Evolutionary conservation across 2,329 filamentous ascomycete genomes (phyloP).

Genomic region (Arthrocladium fulminans): DNA sequence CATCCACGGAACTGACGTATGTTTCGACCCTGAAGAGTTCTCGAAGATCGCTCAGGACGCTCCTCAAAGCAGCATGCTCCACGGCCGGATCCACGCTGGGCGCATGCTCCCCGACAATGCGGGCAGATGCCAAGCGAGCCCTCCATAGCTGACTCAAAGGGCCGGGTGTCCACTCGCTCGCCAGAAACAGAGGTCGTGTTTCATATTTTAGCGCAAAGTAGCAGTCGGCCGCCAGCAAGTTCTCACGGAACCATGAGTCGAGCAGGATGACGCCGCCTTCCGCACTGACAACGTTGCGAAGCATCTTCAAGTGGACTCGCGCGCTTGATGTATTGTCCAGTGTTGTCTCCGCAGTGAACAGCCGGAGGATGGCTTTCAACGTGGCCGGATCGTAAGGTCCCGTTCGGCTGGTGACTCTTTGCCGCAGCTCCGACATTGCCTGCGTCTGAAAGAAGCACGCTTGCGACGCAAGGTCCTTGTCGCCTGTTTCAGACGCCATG

Average conservation of each 20-base stretch:
- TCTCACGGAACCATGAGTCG: conserved; percentile 21
- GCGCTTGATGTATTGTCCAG: conserved; percentile 21
- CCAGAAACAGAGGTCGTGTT: conserved; percentile 19
- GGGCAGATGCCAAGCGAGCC: conserved; percentile 17
- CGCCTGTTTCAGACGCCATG: conserved; percentile 13
- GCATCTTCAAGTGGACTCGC: conserved; percentile 22
- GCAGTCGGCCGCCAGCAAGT: conserved; percentile 19
- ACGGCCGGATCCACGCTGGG: conserved; percentile 16
- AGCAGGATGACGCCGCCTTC: conserved; percentile 19
- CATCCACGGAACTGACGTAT: conserved; percentile 15
- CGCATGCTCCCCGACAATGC: conserved; percentile 19
- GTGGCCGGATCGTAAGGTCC: conserved; percentile 15
- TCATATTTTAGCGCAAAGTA: conserved; percentile 22
- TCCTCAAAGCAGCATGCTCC: conserved; percentile 17
- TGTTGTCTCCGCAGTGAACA: conserved; percentile 20
- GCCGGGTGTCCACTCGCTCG: conserved; percentile 19
- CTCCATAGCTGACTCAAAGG: conserved; percentile 22
- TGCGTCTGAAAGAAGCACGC: conserved; percentile 18
- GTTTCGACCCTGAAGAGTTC: conserved; percentile 19
- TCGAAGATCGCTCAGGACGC: conserved; percentile 16
- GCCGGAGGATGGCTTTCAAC: conserved; percentile 18
- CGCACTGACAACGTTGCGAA: conserved; percentile 18
- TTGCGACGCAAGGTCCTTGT: conserved; percentile 15
- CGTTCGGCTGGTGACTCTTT: conserved; percentile 11
- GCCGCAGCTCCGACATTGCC: conserved; percentile 18